These are phyloP conservation scores for Acephala macrosclerotiorum DNA, from an alignment of 2,329 filamentous ascomycete genomes.

Conservation along the genomic window DNA sequence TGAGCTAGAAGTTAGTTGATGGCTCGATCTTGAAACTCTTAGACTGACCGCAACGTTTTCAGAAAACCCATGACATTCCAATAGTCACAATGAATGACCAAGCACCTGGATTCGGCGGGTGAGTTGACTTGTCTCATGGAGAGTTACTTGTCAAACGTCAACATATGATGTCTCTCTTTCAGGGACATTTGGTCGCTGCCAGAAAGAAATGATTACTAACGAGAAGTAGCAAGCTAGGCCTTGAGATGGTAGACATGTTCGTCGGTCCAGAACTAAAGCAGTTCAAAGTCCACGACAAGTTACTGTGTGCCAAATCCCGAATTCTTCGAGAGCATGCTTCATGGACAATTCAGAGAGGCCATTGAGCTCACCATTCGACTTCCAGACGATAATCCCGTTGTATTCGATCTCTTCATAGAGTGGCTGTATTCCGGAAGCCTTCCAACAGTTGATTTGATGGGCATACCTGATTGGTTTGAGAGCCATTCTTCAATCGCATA, in stretches of 20 bases:
- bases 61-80: no score
- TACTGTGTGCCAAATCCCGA: constrained; percentile 10
- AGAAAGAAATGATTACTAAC: no score
- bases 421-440: constrained; percentile 20
- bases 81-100: no score
- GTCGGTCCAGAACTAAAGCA: constrained; percentile 8
- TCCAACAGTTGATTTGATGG: neutral
- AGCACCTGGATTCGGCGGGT: no score
- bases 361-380: neutral
- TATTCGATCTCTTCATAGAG: constrained; percentile 21
- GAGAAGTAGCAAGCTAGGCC: constrained; percentile 14
- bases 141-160: no score
- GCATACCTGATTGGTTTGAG: neutral
- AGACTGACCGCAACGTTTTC: no score
- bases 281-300: constrained; percentile 21
- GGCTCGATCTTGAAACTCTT: no score
- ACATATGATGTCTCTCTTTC: no score
- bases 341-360: constrained; percentile 16
- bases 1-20: no score
- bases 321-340: constrained; percentile 26
- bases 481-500: neutral
- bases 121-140: no score
- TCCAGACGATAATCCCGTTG: constrained; percentile 18
- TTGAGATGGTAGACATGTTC: constrained; percentile 18
- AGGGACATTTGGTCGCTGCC: no score